These are phyloP conservation scores for Neoascochyta sp. DNA, from an alignment of 2,329 filamentous ascomycete genomes.

Conservation along the genomic window DNA sequence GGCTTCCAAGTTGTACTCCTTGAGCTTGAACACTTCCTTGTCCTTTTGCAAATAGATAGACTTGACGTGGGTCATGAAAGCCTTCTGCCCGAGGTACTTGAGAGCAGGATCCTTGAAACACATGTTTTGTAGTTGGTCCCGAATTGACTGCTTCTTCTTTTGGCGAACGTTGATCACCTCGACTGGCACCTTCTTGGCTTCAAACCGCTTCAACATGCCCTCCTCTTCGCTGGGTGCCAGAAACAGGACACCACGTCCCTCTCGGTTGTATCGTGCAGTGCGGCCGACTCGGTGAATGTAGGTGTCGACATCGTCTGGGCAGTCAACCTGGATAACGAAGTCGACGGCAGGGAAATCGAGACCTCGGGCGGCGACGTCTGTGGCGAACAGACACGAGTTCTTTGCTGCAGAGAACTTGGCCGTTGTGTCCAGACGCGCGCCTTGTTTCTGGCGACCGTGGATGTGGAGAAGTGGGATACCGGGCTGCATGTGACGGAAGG, in stretches of 20 bases:
- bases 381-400: slow-evolving; percentile 85
- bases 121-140: slow-evolving; percentile 84
- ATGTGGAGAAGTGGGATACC: slow-evolving; percentile 91
- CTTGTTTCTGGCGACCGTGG: slow-evolving; percentile 90
- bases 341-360: slow-evolving; percentile 96
- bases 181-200: slow-evolving; percentile 86
- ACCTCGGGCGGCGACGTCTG: slow-evolving; percentile 89
- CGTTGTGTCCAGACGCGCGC: slow-evolving; percentile 82
- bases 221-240: slow-evolving; percentile 87
- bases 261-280: slow-evolving; percentile 87
- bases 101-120: slow-evolving; percentile 92
- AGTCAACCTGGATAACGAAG: slow-evolving; percentile 98
- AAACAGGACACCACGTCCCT: slow-evolving; percentile 85
- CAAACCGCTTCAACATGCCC: slow-evolving; percentile 81
- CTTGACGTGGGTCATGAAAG: slow-evolving; percentile 84
- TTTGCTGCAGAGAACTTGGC: slow-evolving; percentile 76
- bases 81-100: slow-evolving; percentile 94
- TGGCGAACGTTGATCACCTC: slow-evolving; percentile 80
- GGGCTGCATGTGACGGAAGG: slow-evolving; percentile 87
- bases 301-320: slow-evolving; percentile 92
- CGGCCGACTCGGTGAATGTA: slow-evolving; percentile 96
- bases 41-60: slow-evolving; percentile 86
- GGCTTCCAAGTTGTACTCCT: slow-evolving; percentile 77
- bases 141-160: slow-evolving; percentile 84
- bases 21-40: slow-evolving; percentile 84